Evolutionary conservation across 129 eudicot genomes (phyloP), one percentile per base, ranked within the genome.

Genomic region (Escallonia herrerae): DNA sequence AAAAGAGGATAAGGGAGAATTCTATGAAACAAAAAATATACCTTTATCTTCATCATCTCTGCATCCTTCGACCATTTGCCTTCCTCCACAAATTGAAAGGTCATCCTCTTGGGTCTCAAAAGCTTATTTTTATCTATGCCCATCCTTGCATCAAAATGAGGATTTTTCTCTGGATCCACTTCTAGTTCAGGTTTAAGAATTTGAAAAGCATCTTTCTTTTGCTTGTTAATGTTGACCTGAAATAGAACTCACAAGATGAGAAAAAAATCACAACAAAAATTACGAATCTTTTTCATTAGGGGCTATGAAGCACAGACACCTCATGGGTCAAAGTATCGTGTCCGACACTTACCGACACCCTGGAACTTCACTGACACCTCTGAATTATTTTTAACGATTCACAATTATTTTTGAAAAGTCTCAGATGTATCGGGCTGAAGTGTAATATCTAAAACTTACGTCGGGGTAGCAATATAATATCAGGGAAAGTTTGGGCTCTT

Each of bases 61-160:
- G 99, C 99, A 60, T 93, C 99, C 72, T 72, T 93, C 8, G 99
- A 79, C 99, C 99, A 93, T 77, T 93, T 93, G 50, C 99, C 99
- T 84, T 93, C 99, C 76, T 93, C 96, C n/a, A 93, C 99, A 84
- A 93, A 93, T 75, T 86, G 96, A 77, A 89, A 88, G 11, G 75
- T 83, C 96, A 85, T 83, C 79, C 87, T 86, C 74, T 89, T 89
- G 54, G 96, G 95, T 84, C 99, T 75, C 69, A 93, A 73, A 60
- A 93, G 74, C 73, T 93, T 93, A 39, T 72, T 80, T 70, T 86
- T 88, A 76, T 88, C 82, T 56, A 93, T 86, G 58, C 96, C 95
- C 96, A 88, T 88, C 62, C 87, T 81, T n/a, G 95, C 74, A 72
- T 93, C 98, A 86, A 81, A 93, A 69, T 83, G 80, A 15, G 98